Percentiles rank a stretch among this genome's conserved stretches.
phyloP scores from a whole-genome alignment of 495 filamentous ascomycete genomes.

The Lophiotrema nucula region DNA sequence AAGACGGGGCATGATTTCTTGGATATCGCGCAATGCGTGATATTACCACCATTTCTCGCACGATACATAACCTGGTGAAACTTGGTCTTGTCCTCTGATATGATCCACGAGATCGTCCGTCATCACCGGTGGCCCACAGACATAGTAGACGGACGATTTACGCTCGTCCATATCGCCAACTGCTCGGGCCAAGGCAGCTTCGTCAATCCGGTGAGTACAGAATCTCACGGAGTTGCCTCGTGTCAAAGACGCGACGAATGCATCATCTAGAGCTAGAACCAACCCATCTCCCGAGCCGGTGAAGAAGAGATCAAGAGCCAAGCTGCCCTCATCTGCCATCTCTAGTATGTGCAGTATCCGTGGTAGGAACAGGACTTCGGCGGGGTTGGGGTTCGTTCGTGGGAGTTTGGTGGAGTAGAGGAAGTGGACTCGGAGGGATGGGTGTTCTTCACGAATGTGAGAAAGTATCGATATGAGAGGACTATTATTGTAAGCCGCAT shows the following conservation, averaged over 20 bases:
- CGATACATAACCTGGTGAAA: conserved; percentile 58
- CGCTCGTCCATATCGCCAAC: conserved; percentile 49
- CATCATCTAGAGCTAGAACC: neutral
- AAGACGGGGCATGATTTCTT: no score
- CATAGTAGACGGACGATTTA: conserved; percentile 61
- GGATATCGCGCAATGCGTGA: no score
- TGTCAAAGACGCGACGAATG: neutral
- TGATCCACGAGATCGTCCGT: conserved; percentile 73
- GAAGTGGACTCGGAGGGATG: conserved; percentile 34
- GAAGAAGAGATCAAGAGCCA: conserved; percentile 17
- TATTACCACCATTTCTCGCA: conserved; percentile 87
- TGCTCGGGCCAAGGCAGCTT: conserved; percentile 13
- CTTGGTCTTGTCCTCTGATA: conserved; percentile 50
- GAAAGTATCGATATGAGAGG: conserved; percentile 45
- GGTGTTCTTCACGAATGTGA: conserved; percentile 34
- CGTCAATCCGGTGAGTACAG: conserved; percentile 23
- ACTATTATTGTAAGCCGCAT: conserved; percentile 21
- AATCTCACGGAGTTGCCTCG: conserved; percentile 36
- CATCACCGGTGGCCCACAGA: conserved; percentile 79
- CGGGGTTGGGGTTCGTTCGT: neutral
- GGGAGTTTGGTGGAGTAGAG: conserved; percentile 40
- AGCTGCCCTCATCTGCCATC: neutral
- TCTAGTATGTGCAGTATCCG: conserved; percentile 34
- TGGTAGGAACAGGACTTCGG: conserved; percentile 39
- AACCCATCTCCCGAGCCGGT: conserved; percentile 17